Percentiles rank a stretch among this genome's conserved stretches.
Evolutionary conservation across 192 early-diverging fungal species (phyloP).

Genomic region (Umbelopsis sp.): DNA sequence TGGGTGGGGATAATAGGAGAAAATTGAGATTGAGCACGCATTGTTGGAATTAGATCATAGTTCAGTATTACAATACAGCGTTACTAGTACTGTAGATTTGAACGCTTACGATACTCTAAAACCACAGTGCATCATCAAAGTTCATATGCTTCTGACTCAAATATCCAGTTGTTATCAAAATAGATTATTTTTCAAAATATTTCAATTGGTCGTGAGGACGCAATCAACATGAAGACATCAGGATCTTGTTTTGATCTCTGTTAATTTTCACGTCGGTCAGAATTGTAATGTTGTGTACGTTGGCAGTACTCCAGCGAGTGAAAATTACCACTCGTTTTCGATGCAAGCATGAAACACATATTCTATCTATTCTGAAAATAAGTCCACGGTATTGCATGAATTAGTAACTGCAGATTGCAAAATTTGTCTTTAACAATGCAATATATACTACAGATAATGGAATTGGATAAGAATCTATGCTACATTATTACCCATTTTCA

Average conservation of each 20-base stretch:
- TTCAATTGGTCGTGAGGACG: conserved; percentile 8
- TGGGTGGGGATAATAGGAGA: conserved; percentile 17
- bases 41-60: conserved; percentile 18
- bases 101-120: neutral
- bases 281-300: neutral
- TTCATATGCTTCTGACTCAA: conserved; percentile 17
- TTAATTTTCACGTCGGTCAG: neutral
- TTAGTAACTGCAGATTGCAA: neutral
- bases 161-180: conserved; percentile 9
- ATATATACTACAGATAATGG: neutral
- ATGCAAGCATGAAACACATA: neutral
- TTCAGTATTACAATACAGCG: neutral
- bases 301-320: neutral
- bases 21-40: conserved; percentile 1
- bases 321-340: neutral
- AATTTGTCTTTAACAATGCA: no score
- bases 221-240: neutral
- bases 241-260: neutral
- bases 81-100: neutral
- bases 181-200: conserved; percentile 13
- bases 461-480: no score
- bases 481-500: no score
- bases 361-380: neutral
- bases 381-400: no score
- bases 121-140: neutral